Evolutionary conservation across 306 rosid genomes (phyloP).

Genomic region (Sicyos edulis): DNA sequence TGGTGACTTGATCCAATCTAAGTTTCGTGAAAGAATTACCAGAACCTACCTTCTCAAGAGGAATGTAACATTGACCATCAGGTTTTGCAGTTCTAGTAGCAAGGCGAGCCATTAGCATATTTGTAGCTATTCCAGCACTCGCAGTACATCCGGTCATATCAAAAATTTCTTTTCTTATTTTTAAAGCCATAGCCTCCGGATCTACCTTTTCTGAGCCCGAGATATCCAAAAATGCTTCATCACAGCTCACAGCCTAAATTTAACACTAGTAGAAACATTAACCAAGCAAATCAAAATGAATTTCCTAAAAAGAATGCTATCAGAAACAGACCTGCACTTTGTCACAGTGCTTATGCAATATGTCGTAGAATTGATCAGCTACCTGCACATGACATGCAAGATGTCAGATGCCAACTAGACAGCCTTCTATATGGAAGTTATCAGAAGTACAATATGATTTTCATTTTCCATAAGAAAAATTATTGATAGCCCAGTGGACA

Average conservation of each 20-base stretch:
- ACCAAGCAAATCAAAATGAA: slow-evolving; percentile 16
- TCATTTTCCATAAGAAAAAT: slow-evolving; percentile 17
- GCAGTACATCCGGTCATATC: slow-evolving; percentile 79
- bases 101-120: slow-evolving; percentile 93
- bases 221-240: slow-evolving; percentile 85
- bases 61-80: slow-evolving; percentile 76
- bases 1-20: neutral
- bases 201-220: slow-evolving; percentile 48
- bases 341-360: slow-evolving; percentile 67
- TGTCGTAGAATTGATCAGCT: slow-evolving; percentile 78
- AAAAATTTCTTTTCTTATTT: slow-evolving; percentile 65
- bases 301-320: neutral
- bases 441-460: neutral
- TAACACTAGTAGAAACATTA: slow-evolving; percentile 21
- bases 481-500: slow-evolving; percentile 3
- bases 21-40: neutral
- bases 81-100: slow-evolving; percentile 96
- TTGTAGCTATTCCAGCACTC: slow-evolving; percentile 78
- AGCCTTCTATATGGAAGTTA: neutral
- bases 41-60: slow-evolving; percentile 48
- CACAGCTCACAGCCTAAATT: slow-evolving; percentile 92
- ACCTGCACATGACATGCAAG: slow-evolving; percentile 51
- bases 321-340: slow-evolving; percentile 67
- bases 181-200: slow-evolving; percentile 62
- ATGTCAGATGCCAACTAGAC: slow-evolving; percentile 8